Conservation (phyloP, 495 filamentous ascomycete species). For the Saxispiralis lemnorum region DNA sequence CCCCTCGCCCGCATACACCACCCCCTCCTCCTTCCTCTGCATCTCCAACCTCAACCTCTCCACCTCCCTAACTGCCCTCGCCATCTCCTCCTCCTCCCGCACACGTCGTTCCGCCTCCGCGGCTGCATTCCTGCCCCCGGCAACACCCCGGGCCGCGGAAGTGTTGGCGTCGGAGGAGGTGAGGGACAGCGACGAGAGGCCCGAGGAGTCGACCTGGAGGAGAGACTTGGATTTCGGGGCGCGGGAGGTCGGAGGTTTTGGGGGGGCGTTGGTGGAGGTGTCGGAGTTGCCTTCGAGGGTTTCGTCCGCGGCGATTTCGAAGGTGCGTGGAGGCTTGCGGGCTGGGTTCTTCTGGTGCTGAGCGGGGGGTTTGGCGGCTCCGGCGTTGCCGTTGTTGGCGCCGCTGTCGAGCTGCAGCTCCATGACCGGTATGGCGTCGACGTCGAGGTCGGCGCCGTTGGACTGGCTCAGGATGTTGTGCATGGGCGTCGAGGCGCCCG, state of each 20-base stretch:
- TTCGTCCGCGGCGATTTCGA: constrained; percentile 27
- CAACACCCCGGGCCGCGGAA: constrained; percentile 25
- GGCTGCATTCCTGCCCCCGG: constrained; percentile 9
- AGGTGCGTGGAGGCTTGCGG: constrained; percentile 24
- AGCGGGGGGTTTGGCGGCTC: constrained; percentile 4
- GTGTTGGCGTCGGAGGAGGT: no score
- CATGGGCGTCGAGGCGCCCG: constrained; percentile 46
- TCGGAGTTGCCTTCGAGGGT: constrained; percentile 17
- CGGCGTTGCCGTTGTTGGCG: constrained; percentile 7
- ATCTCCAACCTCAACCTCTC: constrained; percentile 73
- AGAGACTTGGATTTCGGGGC: constrained; percentile 33
- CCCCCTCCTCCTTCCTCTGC: constrained; percentile 74
- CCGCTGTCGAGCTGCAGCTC: constrained; percentile 54
- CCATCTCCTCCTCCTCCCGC: constrained; percentile 67
- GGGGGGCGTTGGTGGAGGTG: neutral
- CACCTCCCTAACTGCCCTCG: constrained; percentile 65
- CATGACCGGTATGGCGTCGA: constrained; percentile 91
- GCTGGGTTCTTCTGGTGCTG: constrained; percentile 11
- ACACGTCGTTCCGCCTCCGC: constrained; percentile 36
- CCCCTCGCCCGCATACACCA: constrained; percentile 50
- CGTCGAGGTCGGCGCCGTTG: constrained; percentile 60
- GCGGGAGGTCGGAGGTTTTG: neutral
- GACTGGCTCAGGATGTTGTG: constrained; percentile 50
- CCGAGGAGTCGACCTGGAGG: constrained; percentile 71
- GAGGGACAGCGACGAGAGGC: constrained; percentile 47